A percentile compares a stretch with the other conserved stretches of the same genome.
phyloP scores from a whole-genome alignment of 805 yeast species.

The Starmerella riodocensis region DNA sequence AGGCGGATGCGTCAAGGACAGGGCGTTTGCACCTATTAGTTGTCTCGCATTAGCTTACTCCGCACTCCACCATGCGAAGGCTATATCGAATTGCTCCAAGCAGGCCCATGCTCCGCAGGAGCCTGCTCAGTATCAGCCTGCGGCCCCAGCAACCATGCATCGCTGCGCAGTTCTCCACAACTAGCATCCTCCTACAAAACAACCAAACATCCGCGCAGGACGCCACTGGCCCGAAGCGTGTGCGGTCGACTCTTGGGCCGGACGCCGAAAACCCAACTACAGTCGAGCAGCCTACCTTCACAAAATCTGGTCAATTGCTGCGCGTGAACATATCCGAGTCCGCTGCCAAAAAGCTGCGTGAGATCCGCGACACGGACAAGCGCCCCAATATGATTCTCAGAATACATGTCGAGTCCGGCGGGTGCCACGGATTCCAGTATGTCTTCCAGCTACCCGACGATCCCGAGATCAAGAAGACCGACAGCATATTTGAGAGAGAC shows the following conservation, averaged over 20 bases:
- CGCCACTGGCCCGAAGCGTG: too few species aligned
- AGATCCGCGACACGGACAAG: slow-evolving; percentile 40
- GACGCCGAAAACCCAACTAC: slow-evolving; percentile 18
- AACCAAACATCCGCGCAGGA: too few species aligned
- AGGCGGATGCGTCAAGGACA: too few species aligned
- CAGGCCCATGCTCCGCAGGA: too few species aligned
- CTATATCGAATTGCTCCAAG: too few species aligned
- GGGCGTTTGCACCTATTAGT: too few species aligned
- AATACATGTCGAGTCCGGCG: slow-evolving; percentile 83
- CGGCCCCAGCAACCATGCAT: too few species aligned
- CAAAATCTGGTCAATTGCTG: slow-evolving; percentile 19
- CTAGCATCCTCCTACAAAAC: background rate
- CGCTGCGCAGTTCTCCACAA: slow-evolving; percentile 1
- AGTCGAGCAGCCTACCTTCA: slow-evolving; percentile 17
- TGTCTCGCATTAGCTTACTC: too few species aligned
- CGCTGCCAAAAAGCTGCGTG: slow-evolving; percentile 35
- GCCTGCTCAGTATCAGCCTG: too few species aligned
- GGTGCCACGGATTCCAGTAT: slow-evolving; percentile 96
- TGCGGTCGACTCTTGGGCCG: slow-evolving; percentile 18
- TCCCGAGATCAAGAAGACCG: slow-evolving; percentile 26
- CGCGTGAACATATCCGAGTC: slow-evolving; percentile 17
- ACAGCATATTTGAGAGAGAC: slow-evolving; percentile 47
- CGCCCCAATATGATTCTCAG: slow-evolving; percentile 53
- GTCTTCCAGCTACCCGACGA: slow-evolving; percentile 48
- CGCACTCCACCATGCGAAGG: too few species aligned